Evolutionary conservation across 1,284 basidiomycete genomes (phyloP), one percentile per base, ranked within the genome.

Genomic region (Ceratobasidium sp.): DNA sequence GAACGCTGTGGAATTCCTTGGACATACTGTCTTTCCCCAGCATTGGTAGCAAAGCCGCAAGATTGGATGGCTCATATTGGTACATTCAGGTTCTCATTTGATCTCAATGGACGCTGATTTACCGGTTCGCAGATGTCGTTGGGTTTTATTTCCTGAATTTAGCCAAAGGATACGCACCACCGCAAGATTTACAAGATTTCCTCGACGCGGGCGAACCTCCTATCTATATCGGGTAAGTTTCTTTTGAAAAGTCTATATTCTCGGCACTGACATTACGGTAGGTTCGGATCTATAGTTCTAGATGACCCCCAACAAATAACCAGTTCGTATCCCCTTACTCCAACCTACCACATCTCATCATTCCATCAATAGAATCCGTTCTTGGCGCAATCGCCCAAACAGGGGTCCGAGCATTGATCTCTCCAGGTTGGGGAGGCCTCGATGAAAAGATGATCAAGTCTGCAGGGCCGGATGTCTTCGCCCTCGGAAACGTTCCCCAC

Each of bases 21-120:
- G 84, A 89, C 89, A 14, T 91, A 90, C 76, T 89, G 88, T 74
- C 89, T 90, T 83, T 87, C 86, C 72, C 84, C 87, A 4, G 83
- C 84, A 0, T 77, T 91, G 23, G 87, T 91, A 0, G 85, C 87
- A 0, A 89, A 88, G 74, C 89, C 89, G 0, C 76, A 82, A 3
- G 89, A 89, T 77, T 89, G 88, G 85, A 85, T 83, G 74, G 85
- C 84, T 65, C 80, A 87, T 76, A 87, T 86, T 53, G 89, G 88
- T 88, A 36, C 34, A 46, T 36, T 60, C 3, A 23, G 55, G 16
- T n/a, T n/a, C n/a, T n/a, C n/a, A n/a, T n/a, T n/a, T n/a, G n/a
- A n/a, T n/a, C n/a, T n/a, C n/a, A n/a, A n/a, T n/a, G n/a, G 10
- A 10, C 45, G 9, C 16, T 1, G 16, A 16, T 32, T 26, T n/a